Evolutionary conservation across 1,284 basidiomycete species (phyloP).

Genomic region (Ceratobasidium sp.): DNA sequence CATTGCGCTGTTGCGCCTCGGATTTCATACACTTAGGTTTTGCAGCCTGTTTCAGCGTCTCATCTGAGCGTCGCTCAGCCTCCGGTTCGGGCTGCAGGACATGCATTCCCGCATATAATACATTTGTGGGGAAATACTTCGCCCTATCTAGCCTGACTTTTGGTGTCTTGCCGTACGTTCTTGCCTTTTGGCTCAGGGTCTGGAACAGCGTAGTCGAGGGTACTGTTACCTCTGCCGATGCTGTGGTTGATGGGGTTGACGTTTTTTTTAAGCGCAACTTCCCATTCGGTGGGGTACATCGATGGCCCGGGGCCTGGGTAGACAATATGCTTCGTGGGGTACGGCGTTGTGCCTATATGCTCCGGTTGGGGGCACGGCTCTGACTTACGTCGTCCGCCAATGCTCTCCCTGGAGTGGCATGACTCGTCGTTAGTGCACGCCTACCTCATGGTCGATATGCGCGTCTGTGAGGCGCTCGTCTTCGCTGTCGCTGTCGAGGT

Average conservation of each 20-base stretch:
- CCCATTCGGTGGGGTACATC: neutral
- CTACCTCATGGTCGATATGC: neutral
- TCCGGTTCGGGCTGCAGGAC: neutral
- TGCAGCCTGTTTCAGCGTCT: neutral
- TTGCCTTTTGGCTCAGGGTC: neutral
- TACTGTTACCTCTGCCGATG: neutral
- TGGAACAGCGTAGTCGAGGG: conserved; percentile 1
- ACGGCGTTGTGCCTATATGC: neutral
- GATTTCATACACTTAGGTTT: neutral
- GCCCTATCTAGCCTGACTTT: neutral
- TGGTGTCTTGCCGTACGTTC: neutral
- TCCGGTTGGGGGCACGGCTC: neutral
- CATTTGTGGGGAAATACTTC: neutral
- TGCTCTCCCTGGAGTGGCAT: conserved; percentile 5
- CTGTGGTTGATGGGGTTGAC: neutral
- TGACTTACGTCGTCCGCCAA: neutral
- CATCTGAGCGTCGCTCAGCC: conserved; percentile 1
- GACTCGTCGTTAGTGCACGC: conserved; percentile 8
- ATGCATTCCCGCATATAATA: neutral
- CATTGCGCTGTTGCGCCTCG: neutral
- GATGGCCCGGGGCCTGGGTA: neutral
- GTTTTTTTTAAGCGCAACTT: neutral
- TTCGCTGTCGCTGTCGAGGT: neutral
- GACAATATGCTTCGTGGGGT: conserved; percentile 7
- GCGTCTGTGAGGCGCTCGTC: neutral